Base-by-base conservation (phyloP, 2,329 filamentous ascomycete genomes). In the Fusarium palustre region DNA sequence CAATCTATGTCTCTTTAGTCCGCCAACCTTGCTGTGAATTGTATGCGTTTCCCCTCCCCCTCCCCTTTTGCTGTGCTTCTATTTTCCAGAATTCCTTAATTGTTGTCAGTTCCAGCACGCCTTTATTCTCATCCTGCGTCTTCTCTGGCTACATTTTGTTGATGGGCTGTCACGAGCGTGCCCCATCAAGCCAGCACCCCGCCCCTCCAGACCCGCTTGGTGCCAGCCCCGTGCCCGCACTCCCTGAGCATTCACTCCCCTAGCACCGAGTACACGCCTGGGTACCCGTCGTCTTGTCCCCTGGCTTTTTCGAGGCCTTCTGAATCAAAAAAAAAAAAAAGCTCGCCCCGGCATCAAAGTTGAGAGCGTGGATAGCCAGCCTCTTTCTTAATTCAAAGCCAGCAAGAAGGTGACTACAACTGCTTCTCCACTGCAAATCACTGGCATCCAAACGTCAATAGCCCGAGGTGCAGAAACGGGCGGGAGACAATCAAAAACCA, bases 171-270 rank as follows among this genome's bases (percentile, higher is more conserved):
- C 75, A 76, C 74, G 75, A 76, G 75, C 64, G 69, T 76, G 70
- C 74, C 75, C 74, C 74, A 74, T 75, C 57, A 69, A 75, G 62
- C 59, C 72, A 75, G 60, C 71, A 76, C 75, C 75, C 75, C 75
- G 75, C 74, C 67, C 73, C 70, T 71, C 61, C 46, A 73, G 74
- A 76, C 74, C 74, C 74, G 74, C 75, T 72, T 64, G 62, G 64
- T 70, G 65, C 73, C 71, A 75, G 73, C 74, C 71, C 66, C 61
- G 59, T 70, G 72, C 49, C 59, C 64, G 59, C 72, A 74, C 70
- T 70, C 66, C 63, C 59, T 64, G 54, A 55, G 48, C 64, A 55
- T 56, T 68, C 68, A 68, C 59, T 68, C 68, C 68, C 68, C 68
- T 63, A 70, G 60, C 59, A 66, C 71, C 54, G 48, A 73, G 52